Conservation (phyloP, 164 flowering plant species). For the Warburgia ugandensis region DNA sequence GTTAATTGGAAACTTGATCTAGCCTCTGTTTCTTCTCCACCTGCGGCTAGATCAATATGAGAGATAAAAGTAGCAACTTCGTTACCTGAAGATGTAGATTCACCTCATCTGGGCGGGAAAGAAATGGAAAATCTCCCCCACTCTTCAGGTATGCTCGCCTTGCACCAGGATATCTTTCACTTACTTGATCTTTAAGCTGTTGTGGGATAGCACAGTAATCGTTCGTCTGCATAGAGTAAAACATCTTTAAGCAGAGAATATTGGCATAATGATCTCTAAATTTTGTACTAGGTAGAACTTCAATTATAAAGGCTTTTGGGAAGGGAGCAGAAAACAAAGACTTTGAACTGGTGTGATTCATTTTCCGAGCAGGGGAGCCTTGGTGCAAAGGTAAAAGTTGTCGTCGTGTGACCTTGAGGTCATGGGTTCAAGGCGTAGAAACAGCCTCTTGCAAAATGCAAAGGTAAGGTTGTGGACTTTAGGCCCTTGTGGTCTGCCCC, state of each 20-base stretch:
- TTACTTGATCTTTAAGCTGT: conserved; percentile 77
- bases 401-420: too few species aligned
- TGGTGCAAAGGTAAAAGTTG: too few species aligned
- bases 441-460: too few species aligned
- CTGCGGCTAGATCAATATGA: neutral
- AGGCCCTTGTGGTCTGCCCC: too few species aligned
- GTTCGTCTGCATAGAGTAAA: conserved; percentile 56
- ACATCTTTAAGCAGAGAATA: neutral
- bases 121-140: conserved; percentile 97
- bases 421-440: too few species aligned
- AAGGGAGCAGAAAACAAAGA: neutral
- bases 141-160: conserved; percentile 73
- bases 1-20: neutral
- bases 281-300: too few species aligned
- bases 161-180: conserved; percentile 87
- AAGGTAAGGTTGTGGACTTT: too few species aligned
- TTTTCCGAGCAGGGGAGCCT: too few species aligned
- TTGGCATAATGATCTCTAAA: too few species aligned
- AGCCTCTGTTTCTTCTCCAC: too few species aligned
- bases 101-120: conserved; percentile 97
- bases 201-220: conserved; percentile 88
- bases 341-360: too few species aligned
- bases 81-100: conserved; percentile 95
- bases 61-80: neutral
- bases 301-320: too few species aligned